Evolutionary conservation across 1,139 yeast species (phyloP).

Genomic region (Candida glucosophila): DNA sequence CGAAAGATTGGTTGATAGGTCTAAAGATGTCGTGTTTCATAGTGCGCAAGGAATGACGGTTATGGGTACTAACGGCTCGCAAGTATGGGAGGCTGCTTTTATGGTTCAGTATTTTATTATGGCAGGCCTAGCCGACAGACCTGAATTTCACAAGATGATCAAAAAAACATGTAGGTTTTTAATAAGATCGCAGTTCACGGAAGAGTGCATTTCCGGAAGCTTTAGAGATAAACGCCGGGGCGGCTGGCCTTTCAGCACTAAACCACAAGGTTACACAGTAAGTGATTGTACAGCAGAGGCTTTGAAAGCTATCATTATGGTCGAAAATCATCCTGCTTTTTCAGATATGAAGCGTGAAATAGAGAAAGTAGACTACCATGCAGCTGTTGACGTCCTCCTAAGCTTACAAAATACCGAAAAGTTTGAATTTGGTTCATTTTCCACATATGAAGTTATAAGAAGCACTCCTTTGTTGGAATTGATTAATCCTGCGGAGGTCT

Average conservation of each 20-base stretch:
- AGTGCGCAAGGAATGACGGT: conserved; percentile 89
- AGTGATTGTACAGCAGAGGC: conserved; percentile 98
- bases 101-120: conserved; percentile 74
- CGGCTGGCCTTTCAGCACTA: conserved; percentile 97
- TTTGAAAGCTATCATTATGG: conserved; percentile 88
- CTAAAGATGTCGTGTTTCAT: conserved; percentile 72
- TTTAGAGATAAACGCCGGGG: conserved; percentile 81
- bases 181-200: conserved; percentile 75
- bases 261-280: conserved; percentile 92
- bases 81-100: conserved; percentile 95
- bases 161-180: conserved; percentile 61
- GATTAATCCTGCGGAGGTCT: conserved; percentile 94
- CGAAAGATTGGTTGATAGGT: conserved; percentile 44
- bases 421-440: conserved; percentile 85
- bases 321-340: conserved; percentile 53
- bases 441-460: conserved; percentile 82
- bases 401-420: conserved; percentile 65
- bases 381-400: conserved; percentile 57
- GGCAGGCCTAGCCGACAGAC: conserved; percentile 70
- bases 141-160: conserved; percentile 58
- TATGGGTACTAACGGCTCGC: conserved; percentile 97
- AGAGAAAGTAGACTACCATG: conserved; percentile 43
- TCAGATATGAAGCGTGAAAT: conserved; percentile 35
- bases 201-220: conserved; percentile 69
- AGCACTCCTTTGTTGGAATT: conserved; percentile 70